Conservation (phyloP, 192 early-diverging fungal genomes). For the Mortierella claussenii region DNA sequence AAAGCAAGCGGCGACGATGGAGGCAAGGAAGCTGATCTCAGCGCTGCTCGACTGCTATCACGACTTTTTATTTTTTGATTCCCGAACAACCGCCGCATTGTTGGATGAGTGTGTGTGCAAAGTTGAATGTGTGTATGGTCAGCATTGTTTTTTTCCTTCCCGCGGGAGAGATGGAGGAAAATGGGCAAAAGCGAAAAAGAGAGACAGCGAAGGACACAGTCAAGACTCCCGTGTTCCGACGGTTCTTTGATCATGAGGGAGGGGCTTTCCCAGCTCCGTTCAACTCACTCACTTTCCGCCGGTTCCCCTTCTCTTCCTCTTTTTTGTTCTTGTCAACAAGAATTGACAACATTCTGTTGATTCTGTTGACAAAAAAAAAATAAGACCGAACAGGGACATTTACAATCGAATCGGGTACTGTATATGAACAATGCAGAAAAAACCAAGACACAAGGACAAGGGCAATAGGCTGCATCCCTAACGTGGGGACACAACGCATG, state of each 20-base stretch:
- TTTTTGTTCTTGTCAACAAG: too few species aligned
- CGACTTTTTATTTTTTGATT: conserved; percentile 17
- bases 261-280: not conserved
- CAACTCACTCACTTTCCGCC: not conserved
- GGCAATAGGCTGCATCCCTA: too few species aligned
- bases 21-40: too few species aligned
- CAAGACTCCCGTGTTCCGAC: not conserved
- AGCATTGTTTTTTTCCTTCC: not conserved
- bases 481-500: not conserved
- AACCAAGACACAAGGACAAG: not conserved
- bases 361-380: not conserved
- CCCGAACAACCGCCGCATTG: conserved; percentile 17
- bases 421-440: too few species aligned
- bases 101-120: too few species aligned
- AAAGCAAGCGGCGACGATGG: too few species aligned
- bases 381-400: not conserved
- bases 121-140: not conserved
- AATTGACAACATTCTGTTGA: not conserved
- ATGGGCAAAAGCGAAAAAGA: not conserved
- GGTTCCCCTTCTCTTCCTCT: too few species aligned
- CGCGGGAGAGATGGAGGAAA: not conserved
- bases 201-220: not conserved
- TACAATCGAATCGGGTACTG: not conserved
- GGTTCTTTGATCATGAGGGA: not conserved
- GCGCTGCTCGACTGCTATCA: too few species aligned